phyloP scores from a whole-genome alignment of 768 basidiomycete genomes.

The Butyriboletus loyo region DNA sequence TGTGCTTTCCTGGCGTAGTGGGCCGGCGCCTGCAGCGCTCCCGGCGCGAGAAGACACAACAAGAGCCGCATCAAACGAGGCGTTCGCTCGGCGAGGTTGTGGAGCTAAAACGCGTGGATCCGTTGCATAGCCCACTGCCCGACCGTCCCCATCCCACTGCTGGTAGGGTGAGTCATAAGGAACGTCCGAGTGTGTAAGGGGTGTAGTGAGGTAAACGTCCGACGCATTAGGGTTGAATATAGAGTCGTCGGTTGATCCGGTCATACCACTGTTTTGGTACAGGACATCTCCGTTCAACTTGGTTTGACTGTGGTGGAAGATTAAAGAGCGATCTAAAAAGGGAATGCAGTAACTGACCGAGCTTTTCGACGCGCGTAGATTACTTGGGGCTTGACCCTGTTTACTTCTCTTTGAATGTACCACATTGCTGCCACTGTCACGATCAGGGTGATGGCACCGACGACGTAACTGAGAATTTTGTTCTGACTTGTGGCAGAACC shows the following conservation, averaged over 20 bases:
- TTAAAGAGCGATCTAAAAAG: neutral
- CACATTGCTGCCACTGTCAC: conserved; percentile 79
- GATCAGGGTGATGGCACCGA: conserved; percentile 63
- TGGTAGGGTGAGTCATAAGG: conserved; percentile 38
- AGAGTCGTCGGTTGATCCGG: conserved; percentile 30
- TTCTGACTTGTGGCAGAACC: conserved; percentile 38
- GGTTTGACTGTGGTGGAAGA: conserved; percentile 43
- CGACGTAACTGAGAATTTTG: conserved; percentile 64
- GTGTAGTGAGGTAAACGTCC: conserved; percentile 39
- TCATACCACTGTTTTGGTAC: conserved; percentile 29
- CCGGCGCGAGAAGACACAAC: conserved; percentile 7
- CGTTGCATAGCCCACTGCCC: conserved; percentile 45
- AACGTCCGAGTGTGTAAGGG: conserved; percentile 26
- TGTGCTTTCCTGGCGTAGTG: conserved; percentile 26
- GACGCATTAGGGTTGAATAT: conserved; percentile 38
- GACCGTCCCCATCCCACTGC: conserved; percentile 51
- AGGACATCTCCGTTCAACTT: conserved; percentile 40
- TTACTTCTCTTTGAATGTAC: conserved; percentile 77
- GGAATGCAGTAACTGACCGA: conserved; percentile 39
- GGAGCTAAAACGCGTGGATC: conserved; percentile 52
- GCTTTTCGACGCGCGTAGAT: conserved; percentile 71
- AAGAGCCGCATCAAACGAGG: conserved; percentile 15
- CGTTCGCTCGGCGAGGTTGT: conserved; percentile 37
- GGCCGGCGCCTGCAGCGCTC: conserved; percentile 10
- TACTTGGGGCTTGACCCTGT: conserved; percentile 60